Conservation (phyloP, 345 rosid species). For the Cardiospermum halicacabum region DNA sequence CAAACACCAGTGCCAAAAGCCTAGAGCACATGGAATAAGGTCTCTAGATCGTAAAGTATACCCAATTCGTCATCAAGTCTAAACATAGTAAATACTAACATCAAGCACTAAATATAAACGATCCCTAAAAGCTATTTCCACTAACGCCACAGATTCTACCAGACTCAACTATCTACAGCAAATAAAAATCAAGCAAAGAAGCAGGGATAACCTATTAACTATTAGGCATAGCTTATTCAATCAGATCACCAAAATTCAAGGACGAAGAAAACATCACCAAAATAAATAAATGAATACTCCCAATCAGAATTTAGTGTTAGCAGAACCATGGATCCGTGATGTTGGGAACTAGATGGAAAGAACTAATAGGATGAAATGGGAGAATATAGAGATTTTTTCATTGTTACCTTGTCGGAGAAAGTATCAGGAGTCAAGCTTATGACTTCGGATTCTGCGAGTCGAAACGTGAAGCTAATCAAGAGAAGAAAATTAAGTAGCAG, state of each 20-base stretch:
- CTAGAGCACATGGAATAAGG: not conserved
- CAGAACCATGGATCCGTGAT: not conserved
- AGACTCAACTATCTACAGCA: not conserved
- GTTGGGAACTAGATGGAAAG: not conserved
- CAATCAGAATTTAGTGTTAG: not conserved
- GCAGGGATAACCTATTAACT: not conserved
- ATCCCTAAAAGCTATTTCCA: not conserved
- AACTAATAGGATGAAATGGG: constrained; percentile 2
- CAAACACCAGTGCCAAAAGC: not conserved
- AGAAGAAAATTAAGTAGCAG: constrained; percentile 31
- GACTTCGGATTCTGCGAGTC: constrained; percentile 55
- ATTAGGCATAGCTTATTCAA: not conserved
- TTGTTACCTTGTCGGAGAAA: constrained; percentile 84
- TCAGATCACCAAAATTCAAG: not conserved
- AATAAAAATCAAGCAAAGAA: not conserved
- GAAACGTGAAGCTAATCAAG: constrained; percentile 19
- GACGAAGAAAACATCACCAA: not conserved
- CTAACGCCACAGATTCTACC: not conserved
- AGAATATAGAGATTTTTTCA: not conserved
- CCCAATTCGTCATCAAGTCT: not conserved
- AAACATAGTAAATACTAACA: not conserved
- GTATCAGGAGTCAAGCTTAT: constrained; percentile 82
- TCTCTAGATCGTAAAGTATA: not conserved
- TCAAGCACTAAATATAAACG: not conserved
- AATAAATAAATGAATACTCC: not conserved